phyloP scores from a whole-genome alignment of 2,329 filamentous ascomycete species.

The Calonectria montana region DNA sequence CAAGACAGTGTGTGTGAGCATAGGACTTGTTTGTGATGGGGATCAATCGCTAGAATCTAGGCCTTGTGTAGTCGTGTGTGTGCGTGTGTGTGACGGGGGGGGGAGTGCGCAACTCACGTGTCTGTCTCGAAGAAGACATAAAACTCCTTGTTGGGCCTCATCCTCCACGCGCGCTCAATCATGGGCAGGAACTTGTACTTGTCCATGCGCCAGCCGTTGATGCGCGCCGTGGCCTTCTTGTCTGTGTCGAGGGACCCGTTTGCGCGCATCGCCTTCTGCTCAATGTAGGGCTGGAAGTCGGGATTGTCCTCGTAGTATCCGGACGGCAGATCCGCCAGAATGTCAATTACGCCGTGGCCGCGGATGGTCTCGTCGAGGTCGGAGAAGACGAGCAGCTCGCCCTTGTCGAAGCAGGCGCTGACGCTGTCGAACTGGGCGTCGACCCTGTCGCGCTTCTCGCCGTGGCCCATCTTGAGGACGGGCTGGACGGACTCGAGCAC shows the following conservation, averaged over 20 bases:
- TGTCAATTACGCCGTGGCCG: slow-evolving; percentile 56
- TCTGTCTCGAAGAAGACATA: slow-evolving; percentile 69
- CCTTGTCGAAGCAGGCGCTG: slow-evolving; percentile 60
- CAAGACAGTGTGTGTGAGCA: slow-evolving; percentile 20
- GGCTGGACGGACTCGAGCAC: slow-evolving; percentile 46
- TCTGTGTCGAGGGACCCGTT: slow-evolving; percentile 48
- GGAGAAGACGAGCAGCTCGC: slow-evolving; percentile 60
- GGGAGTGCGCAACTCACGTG: slow-evolving; percentile 52
- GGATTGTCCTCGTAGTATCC: slow-evolving; percentile 51
- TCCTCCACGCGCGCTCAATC: slow-evolving; percentile 61
- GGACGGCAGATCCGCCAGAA: slow-evolving; percentile 58
- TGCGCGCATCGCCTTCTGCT: slow-evolving; percentile 49
- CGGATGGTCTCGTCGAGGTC: slow-evolving; percentile 60
- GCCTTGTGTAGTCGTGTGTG: background rate
- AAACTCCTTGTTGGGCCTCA: slow-evolving; percentile 61
- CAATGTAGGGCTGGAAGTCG: slow-evolving; percentile 54
- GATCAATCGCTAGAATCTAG: background rate
- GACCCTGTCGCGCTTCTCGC: slow-evolving; percentile 42
- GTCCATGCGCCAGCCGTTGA: slow-evolving; percentile 63
- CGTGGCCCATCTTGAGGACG: slow-evolving; percentile 49
- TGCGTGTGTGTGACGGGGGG: background rate
- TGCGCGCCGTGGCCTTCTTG: slow-evolving; percentile 44
- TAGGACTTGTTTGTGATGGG: background rate
- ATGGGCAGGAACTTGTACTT: slow-evolving; percentile 69
- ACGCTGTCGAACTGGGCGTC: slow-evolving; percentile 62